Conservation (phyloP, 1,139 yeast species). For the Kodamaea plutei region DNA sequence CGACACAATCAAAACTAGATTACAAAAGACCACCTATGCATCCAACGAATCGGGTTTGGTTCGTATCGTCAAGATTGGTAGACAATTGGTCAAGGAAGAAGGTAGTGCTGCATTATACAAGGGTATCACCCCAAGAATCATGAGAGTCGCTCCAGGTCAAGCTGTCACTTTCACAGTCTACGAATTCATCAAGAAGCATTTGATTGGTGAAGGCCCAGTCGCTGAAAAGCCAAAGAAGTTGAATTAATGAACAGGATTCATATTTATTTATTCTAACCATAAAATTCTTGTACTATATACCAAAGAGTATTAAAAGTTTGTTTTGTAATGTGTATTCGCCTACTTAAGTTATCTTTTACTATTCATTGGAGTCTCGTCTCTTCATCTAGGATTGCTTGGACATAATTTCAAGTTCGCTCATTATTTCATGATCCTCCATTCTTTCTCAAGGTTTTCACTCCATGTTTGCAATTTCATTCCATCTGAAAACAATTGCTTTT, state of each 20-base stretch:
- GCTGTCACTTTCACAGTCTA: slow-evolving; percentile 97
- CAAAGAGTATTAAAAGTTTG: no score
- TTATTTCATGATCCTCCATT: no score
- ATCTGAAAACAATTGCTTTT: no score
- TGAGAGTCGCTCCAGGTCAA: slow-evolving; percentile 99
- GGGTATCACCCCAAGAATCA: slow-evolving; percentile 97
- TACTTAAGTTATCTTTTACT: no score
- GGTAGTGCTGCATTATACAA: slow-evolving; percentile 86
- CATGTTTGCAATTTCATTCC: no score
- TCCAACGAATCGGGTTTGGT: slow-evolving; percentile 68
- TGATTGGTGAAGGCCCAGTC: slow-evolving; percentile 45
- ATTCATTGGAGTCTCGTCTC: no score
- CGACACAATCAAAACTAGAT: slow-evolving; percentile 94
- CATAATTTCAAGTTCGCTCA: no score
- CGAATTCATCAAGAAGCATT: slow-evolving; percentile 73
- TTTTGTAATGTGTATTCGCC: no score
- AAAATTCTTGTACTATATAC: not conserved
- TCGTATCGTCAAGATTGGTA: slow-evolving; percentile 77
- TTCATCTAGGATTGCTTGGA: no score
- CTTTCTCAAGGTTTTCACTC: no score
- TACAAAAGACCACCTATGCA: slow-evolving; percentile 83
- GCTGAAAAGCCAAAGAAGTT: slow-evolving; percentile 16
- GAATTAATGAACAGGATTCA: slow-evolving; percentile 11
- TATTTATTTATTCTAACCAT: slow-evolving; percentile 1
- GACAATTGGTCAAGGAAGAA: slow-evolving; percentile 80